These are phyloP conservation scores for Clitopilus hobsonii DNA, from an alignment of 768 basidiomycete genomes.

Conservation along the genomic window DNA sequence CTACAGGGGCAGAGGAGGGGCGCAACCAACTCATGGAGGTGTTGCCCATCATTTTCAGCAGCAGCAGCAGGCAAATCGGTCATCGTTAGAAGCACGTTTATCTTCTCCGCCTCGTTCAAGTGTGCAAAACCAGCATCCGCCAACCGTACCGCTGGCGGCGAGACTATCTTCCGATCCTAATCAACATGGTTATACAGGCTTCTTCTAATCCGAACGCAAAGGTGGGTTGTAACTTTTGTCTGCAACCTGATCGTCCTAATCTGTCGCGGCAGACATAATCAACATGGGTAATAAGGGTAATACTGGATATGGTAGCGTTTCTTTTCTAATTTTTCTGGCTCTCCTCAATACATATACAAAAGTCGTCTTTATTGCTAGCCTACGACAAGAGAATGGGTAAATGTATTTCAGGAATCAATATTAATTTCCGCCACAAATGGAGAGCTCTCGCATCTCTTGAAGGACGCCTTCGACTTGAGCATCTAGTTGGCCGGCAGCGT, in stretches of 20 bases:
- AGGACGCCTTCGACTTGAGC: constrained; percentile 97
- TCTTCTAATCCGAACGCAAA: too few species aligned
- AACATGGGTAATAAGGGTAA: not conserved
- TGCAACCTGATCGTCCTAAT: not conserved
- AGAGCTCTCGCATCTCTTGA: constrained; percentile 94
- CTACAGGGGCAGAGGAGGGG: not conserved
- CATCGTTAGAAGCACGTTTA: not conserved
- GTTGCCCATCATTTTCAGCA: not conserved
- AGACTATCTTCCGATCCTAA: too few species aligned
- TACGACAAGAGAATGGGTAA: not conserved
- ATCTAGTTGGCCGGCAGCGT: constrained; percentile 94
- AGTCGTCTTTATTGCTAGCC: not conserved
- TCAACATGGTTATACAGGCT: not conserved
- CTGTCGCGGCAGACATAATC: not conserved
- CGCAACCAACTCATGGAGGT: not conserved
- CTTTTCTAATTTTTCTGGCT: not conserved
- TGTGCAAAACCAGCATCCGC: not conserved
- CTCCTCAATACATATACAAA: not conserved
- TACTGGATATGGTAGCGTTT: not conserved
- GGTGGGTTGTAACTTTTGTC: not conserved
- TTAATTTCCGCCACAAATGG: constrained; percentile 76
- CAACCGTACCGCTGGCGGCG: too few species aligned
- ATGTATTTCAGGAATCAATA: not conserved
- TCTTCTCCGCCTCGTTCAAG: not conserved
- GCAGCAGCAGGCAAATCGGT: too few species aligned